phyloP scores from a whole-genome alignment of 1,284 basidiomycete species.

The Malassezia cuniculi region DNA sequence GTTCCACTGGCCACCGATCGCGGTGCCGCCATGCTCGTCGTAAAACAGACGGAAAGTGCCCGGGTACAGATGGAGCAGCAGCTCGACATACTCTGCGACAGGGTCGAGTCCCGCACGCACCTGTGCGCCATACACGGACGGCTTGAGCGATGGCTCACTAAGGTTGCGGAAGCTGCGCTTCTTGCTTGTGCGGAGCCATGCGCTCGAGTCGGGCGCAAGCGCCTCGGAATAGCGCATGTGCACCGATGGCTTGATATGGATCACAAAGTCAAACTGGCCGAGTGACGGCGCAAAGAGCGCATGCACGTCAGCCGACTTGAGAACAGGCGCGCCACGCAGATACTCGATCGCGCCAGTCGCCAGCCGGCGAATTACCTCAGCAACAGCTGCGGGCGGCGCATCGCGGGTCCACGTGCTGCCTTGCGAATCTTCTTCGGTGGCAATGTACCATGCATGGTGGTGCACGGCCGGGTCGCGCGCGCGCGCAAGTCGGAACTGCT shows the following conservation, averaged over 20 bases:
- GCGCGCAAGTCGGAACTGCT: constrained; percentile 46
- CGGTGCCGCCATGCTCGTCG: constrained; percentile 64
- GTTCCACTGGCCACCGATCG: constrained; percentile 77
- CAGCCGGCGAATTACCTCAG: constrained; percentile 28
- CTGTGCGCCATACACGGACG: constrained; percentile 29
- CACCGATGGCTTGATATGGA: constrained; percentile 58
- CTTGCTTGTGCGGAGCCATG: constrained; percentile 17
- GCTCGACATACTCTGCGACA: constrained; percentile 56
- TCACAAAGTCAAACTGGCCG: constrained; percentile 70
- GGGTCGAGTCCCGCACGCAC: constrained; percentile 57
- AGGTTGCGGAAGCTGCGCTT: constrained; percentile 51
- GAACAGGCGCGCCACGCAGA: constrained; percentile 19
- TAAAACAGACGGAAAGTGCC: constrained; percentile 73
- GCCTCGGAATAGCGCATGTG: constrained; percentile 59
- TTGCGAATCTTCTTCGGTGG: constrained; percentile 67
- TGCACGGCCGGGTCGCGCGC: constrained; percentile 36
- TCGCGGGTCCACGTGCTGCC: constrained; percentile 59
- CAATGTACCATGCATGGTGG: constrained; percentile 63
- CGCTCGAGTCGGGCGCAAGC: constrained; percentile 26
- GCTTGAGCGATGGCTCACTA: constrained; percentile 22
- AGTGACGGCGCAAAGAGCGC: constrained; percentile 70
- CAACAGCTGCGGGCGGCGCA: constrained; percentile 23
- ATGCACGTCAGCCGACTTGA: constrained; percentile 46
- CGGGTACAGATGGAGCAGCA: constrained; percentile 56
- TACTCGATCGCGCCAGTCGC: constrained; percentile 20